These are phyloP conservation scores for Lentinula guzmanii DNA, from an alignment of 768 basidiomycete species.

Conservation along the genomic window DNA sequence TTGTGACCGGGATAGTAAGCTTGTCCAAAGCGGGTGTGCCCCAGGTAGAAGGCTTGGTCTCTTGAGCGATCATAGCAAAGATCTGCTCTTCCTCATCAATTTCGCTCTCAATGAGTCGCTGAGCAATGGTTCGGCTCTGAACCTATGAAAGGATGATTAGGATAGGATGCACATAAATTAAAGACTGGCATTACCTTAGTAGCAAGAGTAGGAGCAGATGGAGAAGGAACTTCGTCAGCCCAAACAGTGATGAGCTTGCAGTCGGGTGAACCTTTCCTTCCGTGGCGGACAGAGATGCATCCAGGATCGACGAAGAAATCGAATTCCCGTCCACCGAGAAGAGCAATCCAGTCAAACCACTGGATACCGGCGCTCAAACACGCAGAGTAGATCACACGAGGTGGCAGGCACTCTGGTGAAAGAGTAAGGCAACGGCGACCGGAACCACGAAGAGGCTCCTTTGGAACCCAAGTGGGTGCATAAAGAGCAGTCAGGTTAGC, in stretches of 20 bases:
- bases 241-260: conserved; percentile 57
- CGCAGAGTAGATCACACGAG: conserved; percentile 64
- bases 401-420: conserved; percentile 63
- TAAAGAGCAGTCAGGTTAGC: conserved; percentile 67
- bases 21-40: conserved; percentile 55
- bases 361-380: conserved; percentile 65
- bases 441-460: conserved; percentile 62
- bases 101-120: conserved; percentile 70
- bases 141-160: not conserved
- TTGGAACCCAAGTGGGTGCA: conserved; percentile 58
- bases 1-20: conserved; percentile 40
- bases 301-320: conserved; percentile 82
- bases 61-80: conserved; percentile 69
- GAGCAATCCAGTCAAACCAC: conserved; percentile 77
- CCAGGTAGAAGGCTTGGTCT: conserved; percentile 66
- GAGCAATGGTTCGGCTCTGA: conserved; percentile 58
- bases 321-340: conserved; percentile 64
- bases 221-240: conserved; percentile 47
- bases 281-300: conserved; percentile 63
- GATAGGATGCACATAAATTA: conserved; percentile 12
- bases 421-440: conserved; percentile 72
- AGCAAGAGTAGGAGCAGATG: conserved; percentile 12
- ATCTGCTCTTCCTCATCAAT: conserved; percentile 65
- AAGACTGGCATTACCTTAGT: conserved; percentile 4
- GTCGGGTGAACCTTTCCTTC: conserved; percentile 24